Base-by-base conservation (phyloP, 1,284 basidiomycete species). In the Kwoniella shivajii region DNA sequence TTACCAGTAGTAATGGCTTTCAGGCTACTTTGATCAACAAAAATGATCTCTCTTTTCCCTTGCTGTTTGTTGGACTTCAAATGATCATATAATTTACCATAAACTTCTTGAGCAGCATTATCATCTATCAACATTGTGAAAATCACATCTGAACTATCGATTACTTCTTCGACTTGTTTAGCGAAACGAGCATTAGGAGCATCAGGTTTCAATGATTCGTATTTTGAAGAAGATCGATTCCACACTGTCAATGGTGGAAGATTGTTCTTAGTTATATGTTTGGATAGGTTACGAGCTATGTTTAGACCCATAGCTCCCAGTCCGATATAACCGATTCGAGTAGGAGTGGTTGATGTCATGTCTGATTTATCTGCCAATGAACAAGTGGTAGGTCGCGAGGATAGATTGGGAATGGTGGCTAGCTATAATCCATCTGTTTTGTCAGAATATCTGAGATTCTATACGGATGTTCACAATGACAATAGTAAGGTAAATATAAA, bases 61-160 rank as follows among this genome's bases (percentile, higher is more conserved):
- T 42, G 36, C 20, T 38, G 50, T 41, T 59, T 56, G 4, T n/a
- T n/a, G n/a, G n/a, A n/a, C n/a, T n/a, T n/a, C n/a, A 55, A 42
- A 10, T 41, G 56, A 7, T 20, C 30, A 14, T 65, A 45, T 18
- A 72, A 30, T 44, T 60, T 54, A 1, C 22, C 41, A 30, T 63
- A 69, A 13, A 70, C 60, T 7, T 65, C 68, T 33, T 63, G 47
- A 6, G 59, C 59, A 24, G 63, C 72, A 18, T 63, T 47, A 47
- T 74, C 72, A 56, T 74, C 69, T 43, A 70, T 60, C 20, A 74
- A 52, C 42, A 58, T 61, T 10, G 63, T 60, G 59, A 72, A 71
- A 6, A 69, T 54, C 7, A 67, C 37, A 45, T 71, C 58, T 31
- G 61, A 59, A 18, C 46, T 39, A 22, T 59, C 46, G 16, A 68